A percentile compares a stretch with the other conserved stretches of the same genome.
These are phyloP conservation scores for Rhynchospora breviuscula DNA, from an alignment of 176 grass and related monocot genomes.

Conservation along the genomic window DNA sequence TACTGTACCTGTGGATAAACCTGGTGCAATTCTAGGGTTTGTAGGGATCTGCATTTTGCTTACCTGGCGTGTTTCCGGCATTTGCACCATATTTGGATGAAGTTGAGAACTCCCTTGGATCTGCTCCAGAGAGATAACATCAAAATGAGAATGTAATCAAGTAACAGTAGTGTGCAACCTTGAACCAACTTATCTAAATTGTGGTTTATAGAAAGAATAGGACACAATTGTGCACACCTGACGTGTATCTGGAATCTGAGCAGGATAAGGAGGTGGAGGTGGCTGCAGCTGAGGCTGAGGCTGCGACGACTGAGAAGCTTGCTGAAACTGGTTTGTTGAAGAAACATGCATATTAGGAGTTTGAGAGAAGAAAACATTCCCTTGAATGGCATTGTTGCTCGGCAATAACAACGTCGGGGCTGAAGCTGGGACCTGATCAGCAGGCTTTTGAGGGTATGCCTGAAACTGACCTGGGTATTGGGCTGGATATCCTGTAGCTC, in stretches of 20 bases:
- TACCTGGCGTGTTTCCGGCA: slow-evolving; percentile 37
- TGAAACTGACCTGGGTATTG: slow-evolving; percentile 35
- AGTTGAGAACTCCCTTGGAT: slow-evolving; percentile 43
- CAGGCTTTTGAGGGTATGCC: slow-evolving; percentile 36
- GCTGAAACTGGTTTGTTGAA: slow-evolving; percentile 29
- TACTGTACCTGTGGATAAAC: slow-evolving; percentile 48
- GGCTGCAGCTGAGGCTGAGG: background rate
- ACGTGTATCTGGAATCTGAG: slow-evolving; percentile 8
- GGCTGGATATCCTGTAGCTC: slow-evolving; percentile 38
- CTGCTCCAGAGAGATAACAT: slow-evolving; percentile 30
- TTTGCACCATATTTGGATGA: slow-evolving; percentile 36
- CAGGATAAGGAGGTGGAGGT: background rate
- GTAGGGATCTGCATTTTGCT: slow-evolving; percentile 72
- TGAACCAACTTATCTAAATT: background rate
- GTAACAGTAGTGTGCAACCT: background rate
- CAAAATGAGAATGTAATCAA: background rate
- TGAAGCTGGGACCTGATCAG: slow-evolving; percentile 27
- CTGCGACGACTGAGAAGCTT: slow-evolving; percentile 4
- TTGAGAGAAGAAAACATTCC: slow-evolving; percentile 53
- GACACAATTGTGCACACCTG: slow-evolving; percentile 59
- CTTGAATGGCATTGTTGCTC: slow-evolving; percentile 52
- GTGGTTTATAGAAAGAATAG: background rate
- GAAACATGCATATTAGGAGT: slow-evolving; percentile 47
- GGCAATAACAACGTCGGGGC: slow-evolving; percentile 17
- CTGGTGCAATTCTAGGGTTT: slow-evolving; percentile 80